Conservation (phyloP, 768 basidiomycete species). For the Mycena rosella region DNA sequence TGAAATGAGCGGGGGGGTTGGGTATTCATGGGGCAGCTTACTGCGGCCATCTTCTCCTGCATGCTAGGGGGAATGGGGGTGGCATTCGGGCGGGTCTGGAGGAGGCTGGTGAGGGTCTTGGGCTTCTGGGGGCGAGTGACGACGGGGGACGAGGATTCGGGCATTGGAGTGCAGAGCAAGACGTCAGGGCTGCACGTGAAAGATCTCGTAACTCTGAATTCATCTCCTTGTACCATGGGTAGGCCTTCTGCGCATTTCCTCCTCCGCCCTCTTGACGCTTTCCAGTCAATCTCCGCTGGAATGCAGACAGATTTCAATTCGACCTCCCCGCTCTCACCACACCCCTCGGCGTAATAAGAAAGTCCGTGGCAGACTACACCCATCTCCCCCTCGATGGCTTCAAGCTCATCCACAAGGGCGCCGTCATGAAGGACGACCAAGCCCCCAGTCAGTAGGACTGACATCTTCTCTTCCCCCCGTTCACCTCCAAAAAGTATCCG, state of each 20-base stretch:
- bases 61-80: slow-evolving; percentile 90
- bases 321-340: slow-evolving; percentile 71
- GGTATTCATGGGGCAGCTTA: slow-evolving; percentile 49
- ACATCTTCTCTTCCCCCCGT: slow-evolving; percentile 9
- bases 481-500: slow-evolving; percentile 64
- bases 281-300: slow-evolving; percentile 63
- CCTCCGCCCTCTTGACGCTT: too few species aligned
- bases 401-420: slow-evolving; percentile 92
- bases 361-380: slow-evolving; percentile 78
- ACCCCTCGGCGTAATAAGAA: slow-evolving; percentile 68
- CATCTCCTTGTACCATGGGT: too few species aligned
- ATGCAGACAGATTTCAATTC: slow-evolving; percentile 56
- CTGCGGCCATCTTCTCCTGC: slow-evolving; percentile 95
- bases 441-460: slow-evolving; percentile 64
- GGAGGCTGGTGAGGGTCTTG: slow-evolving; percentile 57
- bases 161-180: slow-evolving; percentile 29
- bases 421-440: slow-evolving; percentile 88
- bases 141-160: slow-evolving; percentile 35
- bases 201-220: too few species aligned
- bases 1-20: slow-evolving; percentile 8
- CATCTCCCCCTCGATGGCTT: slow-evolving; percentile 77
- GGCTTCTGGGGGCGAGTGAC: slow-evolving; percentile 42
- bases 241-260: too few species aligned
- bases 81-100: slow-evolving; percentile 54
- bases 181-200: slow-evolving; percentile 17